These are phyloP conservation scores for Pseudogymnoascus sp. DNA, from an alignment of 2,329 filamentous ascomycete genomes.

Conservation along the genomic window DNA sequence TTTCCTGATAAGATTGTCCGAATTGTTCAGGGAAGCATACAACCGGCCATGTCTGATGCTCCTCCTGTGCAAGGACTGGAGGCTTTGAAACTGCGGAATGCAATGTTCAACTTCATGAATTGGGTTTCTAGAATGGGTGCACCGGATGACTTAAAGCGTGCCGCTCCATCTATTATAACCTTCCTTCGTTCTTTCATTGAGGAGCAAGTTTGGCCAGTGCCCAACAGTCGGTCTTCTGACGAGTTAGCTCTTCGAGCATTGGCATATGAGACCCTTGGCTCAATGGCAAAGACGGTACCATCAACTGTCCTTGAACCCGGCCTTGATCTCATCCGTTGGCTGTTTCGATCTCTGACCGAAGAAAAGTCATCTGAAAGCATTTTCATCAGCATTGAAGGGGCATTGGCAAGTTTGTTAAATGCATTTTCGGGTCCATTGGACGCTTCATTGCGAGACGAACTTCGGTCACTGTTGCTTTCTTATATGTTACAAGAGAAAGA, in stretches of 20 bases:
- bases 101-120: conserved; percentile 78
- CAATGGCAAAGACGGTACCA: conserved; percentile 62
- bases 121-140: conserved; percentile 76
- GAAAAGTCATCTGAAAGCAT: conserved; percentile 68
- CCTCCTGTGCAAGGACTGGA: conserved; percentile 41
- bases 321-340: conserved; percentile 60
- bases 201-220: conserved; percentile 74
- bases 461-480: conserved; percentile 51
- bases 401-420: conserved; percentile 70
- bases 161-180: conserved; percentile 62
- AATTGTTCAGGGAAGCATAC: conserved; percentile 61
- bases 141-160: conserved; percentile 49
- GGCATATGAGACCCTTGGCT: conserved; percentile 85
- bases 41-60: conserved; percentile 34
- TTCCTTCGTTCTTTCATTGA: conserved; percentile 68
- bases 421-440: conserved; percentile 40
- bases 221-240: conserved; percentile 50
- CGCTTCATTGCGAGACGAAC: conserved; percentile 23
- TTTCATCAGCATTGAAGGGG: conserved; percentile 82
- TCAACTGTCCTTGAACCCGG: conserved; percentile 43
- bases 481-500: conserved; percentile 55
- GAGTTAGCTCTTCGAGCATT: conserved; percentile 64
- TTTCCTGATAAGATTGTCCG: conserved; percentile 61
- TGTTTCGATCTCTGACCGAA: conserved; percentile 75
- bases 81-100: conserved; percentile 69